A percentile compares a stretch with the other conserved stretches of the same genome.
phyloP scores from a whole-genome alignment of 1,284 basidiomycete genomes.

The Malassezia cuniculi region DNA sequence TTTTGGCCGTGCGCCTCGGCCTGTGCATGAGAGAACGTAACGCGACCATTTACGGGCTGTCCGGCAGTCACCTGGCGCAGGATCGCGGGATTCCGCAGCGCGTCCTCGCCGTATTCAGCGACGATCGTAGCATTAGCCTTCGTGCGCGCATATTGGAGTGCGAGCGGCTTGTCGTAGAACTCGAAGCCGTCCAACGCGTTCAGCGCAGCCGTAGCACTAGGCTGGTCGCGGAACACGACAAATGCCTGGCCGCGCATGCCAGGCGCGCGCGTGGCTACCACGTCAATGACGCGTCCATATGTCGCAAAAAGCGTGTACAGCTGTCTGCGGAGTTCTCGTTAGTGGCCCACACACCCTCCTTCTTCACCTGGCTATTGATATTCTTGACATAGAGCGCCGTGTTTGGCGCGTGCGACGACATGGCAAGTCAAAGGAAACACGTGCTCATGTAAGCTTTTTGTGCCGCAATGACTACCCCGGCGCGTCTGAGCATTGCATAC shows the following conservation, averaged over 20 bases:
- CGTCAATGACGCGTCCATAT: constrained; percentile 82
- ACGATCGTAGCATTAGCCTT: constrained; percentile 64
- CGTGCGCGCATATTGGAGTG: constrained; percentile 70
- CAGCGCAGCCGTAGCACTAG: constrained; percentile 76
- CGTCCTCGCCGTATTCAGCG: constrained; percentile 24
- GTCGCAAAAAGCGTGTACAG: constrained; percentile 81
- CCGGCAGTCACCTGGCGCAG: constrained; percentile 17
- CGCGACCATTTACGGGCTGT: constrained; percentile 2
- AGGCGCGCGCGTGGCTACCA: constrained; percentile 74
- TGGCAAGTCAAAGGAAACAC: too few species aligned
- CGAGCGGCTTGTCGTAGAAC: constrained; percentile 83
- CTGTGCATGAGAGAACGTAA: constrained; percentile 47
- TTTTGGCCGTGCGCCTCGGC: constrained; percentile 55
- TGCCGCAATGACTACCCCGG: constrained; percentile 30
- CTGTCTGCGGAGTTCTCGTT: constrained; percentile 61
- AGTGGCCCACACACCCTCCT: constrained; percentile 51
- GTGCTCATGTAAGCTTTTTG: too few species aligned
- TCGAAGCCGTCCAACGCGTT: constrained; percentile 75
- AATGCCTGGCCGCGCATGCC: constrained; percentile 93
- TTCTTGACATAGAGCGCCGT: constrained; percentile 86
- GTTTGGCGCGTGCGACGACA: constrained; percentile 53
- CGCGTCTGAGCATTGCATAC: constrained; percentile 27
- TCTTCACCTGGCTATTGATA: constrained; percentile 84
- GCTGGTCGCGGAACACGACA: constrained; percentile 80
- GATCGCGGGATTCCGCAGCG: constrained; percentile 21